A percentile compares a stretch with the other conserved stretches of the same genome.
Conservation (phyloP, 495 filamentous ascomycete genomes). For the Hypoxylon trugodes region DNA sequence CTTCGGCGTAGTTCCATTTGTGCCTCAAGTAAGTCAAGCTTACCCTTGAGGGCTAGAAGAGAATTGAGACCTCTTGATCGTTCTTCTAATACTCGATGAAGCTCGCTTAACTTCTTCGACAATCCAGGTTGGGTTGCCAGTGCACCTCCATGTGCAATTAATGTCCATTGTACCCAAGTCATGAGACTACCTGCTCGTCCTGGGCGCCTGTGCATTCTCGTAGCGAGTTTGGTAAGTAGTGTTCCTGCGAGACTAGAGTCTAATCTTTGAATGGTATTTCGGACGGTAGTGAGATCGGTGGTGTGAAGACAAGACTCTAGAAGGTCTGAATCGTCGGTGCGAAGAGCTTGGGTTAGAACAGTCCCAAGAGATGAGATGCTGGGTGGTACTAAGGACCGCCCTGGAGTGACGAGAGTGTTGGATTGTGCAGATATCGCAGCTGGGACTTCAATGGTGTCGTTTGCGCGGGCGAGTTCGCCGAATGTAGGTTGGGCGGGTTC, state of each 20-base stretch:
- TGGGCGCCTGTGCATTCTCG: constrained; percentile 85
- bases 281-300: constrained; percentile 75
- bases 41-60: constrained; percentile 87
- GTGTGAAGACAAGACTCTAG: constrained; percentile 92
- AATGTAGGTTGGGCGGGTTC: constrained; percentile 73
- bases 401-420: constrained; percentile 42
- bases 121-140: constrained; percentile 82
- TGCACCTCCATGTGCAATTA: constrained; percentile 94
- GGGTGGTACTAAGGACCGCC: constrained; percentile 61
- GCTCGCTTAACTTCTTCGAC: constrained; percentile 74
- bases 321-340: constrained; percentile 85
- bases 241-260: constrained; percentile 81
- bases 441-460: constrained; percentile 80
- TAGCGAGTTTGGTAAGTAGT: constrained; percentile 83
- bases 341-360: constrained; percentile 89
- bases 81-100: constrained; percentile 85
- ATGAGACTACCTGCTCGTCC: constrained; percentile 91
- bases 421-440: constrained; percentile 60
- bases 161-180: constrained; percentile 94
- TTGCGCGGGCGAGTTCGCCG: constrained; percentile 82
- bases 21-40: constrained; percentile 87
- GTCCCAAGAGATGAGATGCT: constrained; percentile 85
- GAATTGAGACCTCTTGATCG: constrained; percentile 82
- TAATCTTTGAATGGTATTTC: constrained; percentile 86
- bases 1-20: constrained; percentile 81